phyloP scores from a whole-genome alignment of 768 basidiomycete genomes.

The Phylloporus sp. region DNA sequence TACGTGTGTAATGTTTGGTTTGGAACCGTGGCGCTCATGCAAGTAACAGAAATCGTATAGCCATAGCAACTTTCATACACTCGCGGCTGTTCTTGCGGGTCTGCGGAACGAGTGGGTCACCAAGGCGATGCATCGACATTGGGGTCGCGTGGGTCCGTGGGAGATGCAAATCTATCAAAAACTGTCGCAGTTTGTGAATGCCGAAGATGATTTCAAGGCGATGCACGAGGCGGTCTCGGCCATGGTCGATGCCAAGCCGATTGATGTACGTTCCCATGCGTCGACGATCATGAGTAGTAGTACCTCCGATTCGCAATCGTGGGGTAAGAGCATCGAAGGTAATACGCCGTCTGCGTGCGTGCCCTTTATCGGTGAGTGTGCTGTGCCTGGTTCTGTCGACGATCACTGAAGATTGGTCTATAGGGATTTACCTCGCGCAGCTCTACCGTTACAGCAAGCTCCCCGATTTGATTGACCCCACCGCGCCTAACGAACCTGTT shows the following conservation, averaged over 20 bases:
- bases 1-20: constrained; percentile 34
- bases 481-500: constrained; percentile 66
- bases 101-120: constrained; percentile 67
- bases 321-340: constrained; percentile 38
- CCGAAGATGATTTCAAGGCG: constrained; percentile 67
- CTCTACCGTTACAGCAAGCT: constrained; percentile 60
- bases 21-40: neutral
- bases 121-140: constrained; percentile 62
- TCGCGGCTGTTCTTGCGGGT: constrained; percentile 77
- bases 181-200: constrained; percentile 61
- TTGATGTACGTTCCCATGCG: constrained; percentile 51
- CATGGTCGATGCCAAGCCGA: constrained; percentile 63
- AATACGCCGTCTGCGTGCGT: constrained; percentile 58
- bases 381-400: neutral
- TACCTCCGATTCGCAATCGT: constrained; percentile 38
- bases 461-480: constrained; percentile 81
- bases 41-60: constrained; percentile 71
- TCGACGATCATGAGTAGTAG: constrained; percentile 49
- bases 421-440: constrained; percentile 76
- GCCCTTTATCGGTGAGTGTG: constrained; percentile 75
- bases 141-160: constrained; percentile 63
- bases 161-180: constrained; percentile 73
- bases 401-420: constrained; percentile 3
- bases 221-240: constrained; percentile 63
- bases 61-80: constrained; percentile 71